Evolutionary conservation across 192 early-diverging fungal genomes (phyloP).

Genomic region (Rhizophagus sp.): DNA sequence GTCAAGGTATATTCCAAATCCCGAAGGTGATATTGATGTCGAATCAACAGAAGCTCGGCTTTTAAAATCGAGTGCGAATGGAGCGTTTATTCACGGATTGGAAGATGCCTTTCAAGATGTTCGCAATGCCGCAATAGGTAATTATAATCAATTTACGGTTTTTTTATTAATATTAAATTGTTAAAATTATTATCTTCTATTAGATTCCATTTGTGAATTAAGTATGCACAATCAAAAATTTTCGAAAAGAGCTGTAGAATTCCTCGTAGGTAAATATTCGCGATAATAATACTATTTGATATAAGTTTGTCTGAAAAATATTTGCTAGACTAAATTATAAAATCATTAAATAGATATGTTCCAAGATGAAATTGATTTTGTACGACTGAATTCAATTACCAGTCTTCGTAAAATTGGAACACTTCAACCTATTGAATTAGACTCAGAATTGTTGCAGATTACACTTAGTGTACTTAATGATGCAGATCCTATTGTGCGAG

Average conservation of each 20-base stretch:
- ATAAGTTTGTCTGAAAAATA: neutral
- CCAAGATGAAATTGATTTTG: conserved; percentile 89
- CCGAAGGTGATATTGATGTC: conserved; percentile 69
- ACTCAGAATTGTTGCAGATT: conserved; percentile 74
- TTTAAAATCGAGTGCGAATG: conserved; percentile 81
- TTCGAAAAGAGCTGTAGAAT: conserved; percentile 72
- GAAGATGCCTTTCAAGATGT: conserved; percentile 95
- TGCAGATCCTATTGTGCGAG: conserved; percentile 62
- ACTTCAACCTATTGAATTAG: conserved; percentile 54
- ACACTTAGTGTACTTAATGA: conserved; percentile 80
- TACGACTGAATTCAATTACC: conserved; percentile 79
- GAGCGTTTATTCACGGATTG: conserved; percentile 93
- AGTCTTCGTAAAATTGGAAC: conserved; percentile 73
- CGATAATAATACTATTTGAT: neutral
- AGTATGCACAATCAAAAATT: conserved; percentile 71
- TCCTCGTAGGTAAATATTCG: conserved; percentile 66
- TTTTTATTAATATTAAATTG: neutral
- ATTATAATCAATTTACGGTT: neutral
- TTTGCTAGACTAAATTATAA: neutral
- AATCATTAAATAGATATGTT: conserved; percentile 79
- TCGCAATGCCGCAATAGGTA: conserved; percentile 83
- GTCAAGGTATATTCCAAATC: conserved; percentile 52
- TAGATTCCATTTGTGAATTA: conserved; percentile 80
- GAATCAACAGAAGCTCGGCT: conserved; percentile 67
- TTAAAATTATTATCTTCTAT: neutral